Conservation (phyloP, 345 rosid species). For the Capsella bursapastoris region DNA sequence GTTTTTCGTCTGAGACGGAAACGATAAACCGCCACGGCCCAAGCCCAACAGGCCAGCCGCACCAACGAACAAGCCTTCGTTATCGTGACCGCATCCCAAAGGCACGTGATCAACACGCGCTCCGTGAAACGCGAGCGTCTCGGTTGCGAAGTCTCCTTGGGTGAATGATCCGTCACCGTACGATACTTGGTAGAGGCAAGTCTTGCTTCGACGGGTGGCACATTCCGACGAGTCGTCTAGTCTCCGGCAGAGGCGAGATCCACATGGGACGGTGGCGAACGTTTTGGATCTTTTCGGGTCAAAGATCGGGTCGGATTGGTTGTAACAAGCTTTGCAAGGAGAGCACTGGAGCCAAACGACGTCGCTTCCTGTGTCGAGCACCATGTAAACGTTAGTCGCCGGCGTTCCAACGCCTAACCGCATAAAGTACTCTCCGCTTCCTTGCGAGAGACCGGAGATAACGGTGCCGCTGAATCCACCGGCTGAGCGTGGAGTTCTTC, state of each 20-base stretch:
- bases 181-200: constrained; percentile 79
- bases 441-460: constrained; percentile 84
- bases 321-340: constrained; percentile 84
- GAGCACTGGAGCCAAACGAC: constrained; percentile 93
- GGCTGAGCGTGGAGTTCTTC: constrained; percentile 36
- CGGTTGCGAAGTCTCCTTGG: constrained; percentile 76
- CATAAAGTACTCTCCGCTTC: constrained; percentile 96
- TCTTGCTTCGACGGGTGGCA: constrained; percentile 42
- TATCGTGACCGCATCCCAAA: constrained; percentile 92
- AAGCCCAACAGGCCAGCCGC: constrained; percentile 93
- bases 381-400: constrained; percentile 69
- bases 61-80: constrained; percentile 87
- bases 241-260: constrained; percentile 61
- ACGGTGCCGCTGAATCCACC: constrained; percentile 71
- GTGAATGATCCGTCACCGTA: constrained; percentile 97
- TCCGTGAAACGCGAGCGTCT: constrained; percentile 74
- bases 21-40: constrained; percentile 85
- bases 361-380: constrained; percentile 95
- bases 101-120: constrained; percentile 70
- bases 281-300: constrained; percentile 74
- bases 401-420: constrained; percentile 92
- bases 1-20: constrained; percentile 78
- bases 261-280: constrained; percentile 58
- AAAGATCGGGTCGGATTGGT: constrained; percentile 83
- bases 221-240: constrained; percentile 61